Conservation (phyloP, 495 filamentous ascomycete genomes). For the Hypoxylon fragiforme region DNA sequence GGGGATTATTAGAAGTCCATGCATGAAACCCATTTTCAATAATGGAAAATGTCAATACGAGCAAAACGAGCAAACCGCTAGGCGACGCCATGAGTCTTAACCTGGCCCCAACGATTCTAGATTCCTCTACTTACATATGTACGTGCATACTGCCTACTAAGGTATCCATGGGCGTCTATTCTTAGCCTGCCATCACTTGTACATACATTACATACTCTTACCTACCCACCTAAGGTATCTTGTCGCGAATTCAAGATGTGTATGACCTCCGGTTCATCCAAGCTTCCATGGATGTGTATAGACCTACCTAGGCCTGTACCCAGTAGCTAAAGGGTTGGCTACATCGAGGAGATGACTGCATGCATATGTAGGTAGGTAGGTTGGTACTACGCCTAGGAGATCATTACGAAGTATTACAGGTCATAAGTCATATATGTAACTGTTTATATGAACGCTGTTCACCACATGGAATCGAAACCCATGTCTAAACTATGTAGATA, state of each 20-base stretch:
- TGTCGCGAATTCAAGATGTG: too few species aligned
- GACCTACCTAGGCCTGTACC: too few species aligned
- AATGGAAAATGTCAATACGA: constrained; percentile 19
- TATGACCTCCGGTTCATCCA: constrained; percentile 23
- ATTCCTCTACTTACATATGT: not conserved
- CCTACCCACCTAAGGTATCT: not conserved
- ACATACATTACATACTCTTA: constrained; percentile 13
- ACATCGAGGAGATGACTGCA: constrained; percentile 34
- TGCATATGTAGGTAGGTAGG: constrained; percentile 9
- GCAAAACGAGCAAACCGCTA: too few species aligned
- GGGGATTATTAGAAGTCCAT: constrained; percentile 6
- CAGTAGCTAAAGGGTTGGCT: too few species aligned
- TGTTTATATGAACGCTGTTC: not conserved
- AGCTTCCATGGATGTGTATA: too few species aligned
- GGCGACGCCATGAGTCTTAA: too few species aligned
- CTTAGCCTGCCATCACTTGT: constrained; percentile 8
- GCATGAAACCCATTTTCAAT: constrained; percentile 17
- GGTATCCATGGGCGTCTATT: constrained; percentile 4
- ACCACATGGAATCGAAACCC: constrained; percentile 10
- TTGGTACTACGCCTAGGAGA: not conserved
- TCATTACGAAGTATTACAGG: constrained; percentile 13
- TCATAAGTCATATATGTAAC: constrained; percentile 30
- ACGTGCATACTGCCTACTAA: not conserved
- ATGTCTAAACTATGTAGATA: too few species aligned
- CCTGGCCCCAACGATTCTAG: too few species aligned